phyloP scores from a whole-genome alignment of 164 flowering plant genomes.

The Piper betle region DNA sequence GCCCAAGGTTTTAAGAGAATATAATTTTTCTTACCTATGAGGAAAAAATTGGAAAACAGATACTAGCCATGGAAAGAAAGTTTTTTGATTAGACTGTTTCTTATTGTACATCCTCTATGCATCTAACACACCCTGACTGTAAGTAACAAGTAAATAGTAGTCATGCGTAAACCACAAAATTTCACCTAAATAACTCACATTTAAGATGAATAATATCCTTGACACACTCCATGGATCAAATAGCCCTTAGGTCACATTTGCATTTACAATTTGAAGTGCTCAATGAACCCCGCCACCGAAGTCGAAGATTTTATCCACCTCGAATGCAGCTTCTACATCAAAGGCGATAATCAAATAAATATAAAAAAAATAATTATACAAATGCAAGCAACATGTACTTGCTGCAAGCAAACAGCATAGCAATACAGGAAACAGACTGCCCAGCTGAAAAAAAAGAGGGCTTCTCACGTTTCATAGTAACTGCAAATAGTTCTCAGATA shows the following conservation, averaged over 20 bases:
- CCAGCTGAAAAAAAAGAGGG: too few relatives aligned
- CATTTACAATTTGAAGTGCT: constrained; percentile 7
- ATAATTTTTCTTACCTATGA: constrained; percentile 2
- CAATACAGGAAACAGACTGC: too few relatives aligned
- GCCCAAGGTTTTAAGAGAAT: too few relatives aligned
- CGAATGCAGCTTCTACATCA: constrained; percentile 1
- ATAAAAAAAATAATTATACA: background rate
- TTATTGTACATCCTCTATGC: background rate
- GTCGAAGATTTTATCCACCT: background rate
- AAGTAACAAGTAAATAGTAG: background rate
- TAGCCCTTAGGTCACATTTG: constrained; percentile 36
- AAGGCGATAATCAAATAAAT: background rate
- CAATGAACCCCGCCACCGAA: constrained; percentile 2
- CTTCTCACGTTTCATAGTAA: too few relatives aligned
- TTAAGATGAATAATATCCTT: constrained; percentile 12
- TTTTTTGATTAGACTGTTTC: too few relatives aligned
- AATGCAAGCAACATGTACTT: background rate
- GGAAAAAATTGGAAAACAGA: background rate
- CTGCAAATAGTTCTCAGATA: too few relatives aligned
- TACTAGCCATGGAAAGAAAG: too few relatives aligned
- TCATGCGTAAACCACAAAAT: background rate
- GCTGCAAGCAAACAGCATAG: too few relatives aligned
- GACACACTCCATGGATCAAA: constrained; percentile 27
- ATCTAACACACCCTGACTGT: background rate
- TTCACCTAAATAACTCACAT: constrained; percentile 17